Conservation (phyloP, 2,329 filamentous ascomycete genomes). For the Ophiosphaerella korrae region DNA sequence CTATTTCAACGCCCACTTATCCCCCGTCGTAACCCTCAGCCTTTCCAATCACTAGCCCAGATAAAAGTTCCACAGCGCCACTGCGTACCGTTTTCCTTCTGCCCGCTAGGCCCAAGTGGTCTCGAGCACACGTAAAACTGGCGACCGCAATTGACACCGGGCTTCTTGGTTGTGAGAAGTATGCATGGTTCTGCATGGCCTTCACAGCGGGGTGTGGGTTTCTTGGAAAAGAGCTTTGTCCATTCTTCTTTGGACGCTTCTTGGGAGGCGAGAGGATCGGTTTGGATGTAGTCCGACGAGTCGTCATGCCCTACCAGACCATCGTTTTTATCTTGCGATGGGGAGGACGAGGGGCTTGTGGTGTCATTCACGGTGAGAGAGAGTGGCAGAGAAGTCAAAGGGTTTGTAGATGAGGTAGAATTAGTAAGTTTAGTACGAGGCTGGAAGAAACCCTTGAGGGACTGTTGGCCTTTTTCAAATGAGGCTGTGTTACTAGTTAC, state of each 20-base stretch:
- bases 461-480: constrained; percentile 60
- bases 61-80: constrained; percentile 90
- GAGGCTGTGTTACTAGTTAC: constrained; percentile 20
- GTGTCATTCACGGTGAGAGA: constrained; percentile 2
- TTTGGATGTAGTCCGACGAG: constrained; percentile 6
- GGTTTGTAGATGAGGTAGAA: constrained; percentile 4
- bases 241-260: constrained; percentile 75
- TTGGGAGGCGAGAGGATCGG: constrained; percentile 56
- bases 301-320: constrained; percentile 4
- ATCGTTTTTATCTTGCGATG: constrained; percentile 3
- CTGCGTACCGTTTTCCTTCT: constrained; percentile 81
- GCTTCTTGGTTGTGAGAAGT: constrained; percentile 82
- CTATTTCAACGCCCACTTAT: too few relatives aligned
- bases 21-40: constrained; percentile 1
- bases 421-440: constrained; percentile 41
- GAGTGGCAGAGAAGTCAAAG: constrained; percentile 3
- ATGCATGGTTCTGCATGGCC: constrained; percentile 84
- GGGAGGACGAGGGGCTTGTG: constrained; percentile 4
- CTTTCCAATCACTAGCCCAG: constrained; percentile 68
- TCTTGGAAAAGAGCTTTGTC: constrained; percentile 80
- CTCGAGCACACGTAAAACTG: constrained; percentile 70
- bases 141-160: constrained; percentile 77
- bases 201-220: constrained; percentile 78
- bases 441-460: constrained; percentile 76
- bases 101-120: constrained; percentile 82